Evolutionary conservation across 2,329 filamentous ascomycete genomes (phyloP).

Genomic region (Penicillium sp.): DNA sequence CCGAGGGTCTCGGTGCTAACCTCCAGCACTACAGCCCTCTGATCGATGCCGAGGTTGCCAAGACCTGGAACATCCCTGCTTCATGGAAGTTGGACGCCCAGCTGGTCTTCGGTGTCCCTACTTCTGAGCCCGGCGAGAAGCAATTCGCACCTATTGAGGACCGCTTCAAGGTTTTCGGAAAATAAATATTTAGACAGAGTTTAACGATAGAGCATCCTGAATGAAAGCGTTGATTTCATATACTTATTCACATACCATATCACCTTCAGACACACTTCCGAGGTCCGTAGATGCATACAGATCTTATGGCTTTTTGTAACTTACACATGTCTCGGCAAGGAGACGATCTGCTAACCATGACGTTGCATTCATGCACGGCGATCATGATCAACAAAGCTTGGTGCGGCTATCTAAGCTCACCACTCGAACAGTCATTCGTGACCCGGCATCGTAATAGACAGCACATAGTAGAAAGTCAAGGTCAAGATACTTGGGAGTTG

Average conservation of each 20-base stretch:
- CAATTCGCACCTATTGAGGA: conserved; percentile 30
- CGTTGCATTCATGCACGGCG: background rate
- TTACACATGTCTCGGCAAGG: background rate
- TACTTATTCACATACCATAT: background rate
- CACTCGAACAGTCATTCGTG: background rate
- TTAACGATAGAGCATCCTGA: conserved; percentile 3
- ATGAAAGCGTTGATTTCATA: conserved; percentile 1
- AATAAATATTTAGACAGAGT: conserved; percentile 18
- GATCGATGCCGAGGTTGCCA: conserved; percentile 69
- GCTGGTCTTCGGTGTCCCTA: conserved; percentile 70
- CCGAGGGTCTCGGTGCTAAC: conserved; percentile 82
- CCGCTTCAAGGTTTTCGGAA: conserved; percentile 39
- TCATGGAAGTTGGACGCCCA: conserved; percentile 78
- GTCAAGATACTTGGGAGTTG: no score
- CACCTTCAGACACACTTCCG: no score
- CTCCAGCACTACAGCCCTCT: conserved; percentile 92
- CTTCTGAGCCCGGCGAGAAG: conserved; percentile 28
- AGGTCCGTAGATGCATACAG: background rate
- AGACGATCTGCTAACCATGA: background rate
- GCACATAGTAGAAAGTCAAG: background rate
- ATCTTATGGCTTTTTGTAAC: background rate
- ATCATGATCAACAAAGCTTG: conserved; percentile 1
- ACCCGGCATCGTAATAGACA: background rate
- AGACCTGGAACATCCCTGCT: conserved; percentile 67
- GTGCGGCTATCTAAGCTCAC: background rate